Conservation (phyloP, 2,329 filamentous ascomycete genomes). For the Stagonosporopsis rhizophila region DNA sequence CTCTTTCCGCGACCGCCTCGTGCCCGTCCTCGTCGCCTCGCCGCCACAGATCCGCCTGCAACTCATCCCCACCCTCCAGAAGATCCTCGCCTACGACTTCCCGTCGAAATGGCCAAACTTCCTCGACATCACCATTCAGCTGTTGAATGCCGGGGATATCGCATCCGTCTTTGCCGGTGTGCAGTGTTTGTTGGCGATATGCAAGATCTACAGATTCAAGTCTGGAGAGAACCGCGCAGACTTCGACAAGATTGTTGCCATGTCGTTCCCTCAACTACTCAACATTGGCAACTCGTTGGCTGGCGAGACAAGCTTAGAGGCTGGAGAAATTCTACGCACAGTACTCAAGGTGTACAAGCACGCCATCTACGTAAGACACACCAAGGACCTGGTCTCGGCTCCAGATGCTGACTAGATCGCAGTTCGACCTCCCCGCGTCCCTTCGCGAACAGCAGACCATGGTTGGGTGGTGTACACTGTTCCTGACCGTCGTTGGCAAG, state of each 20-base stretch:
- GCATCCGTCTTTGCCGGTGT: conserved; percentile 89
- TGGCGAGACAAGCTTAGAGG: conserved; percentile 89
- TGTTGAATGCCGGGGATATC: conserved; percentile 86
- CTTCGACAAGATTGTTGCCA: conserved; percentile 92
- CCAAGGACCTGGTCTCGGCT: not conserved
- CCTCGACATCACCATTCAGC: conserved; percentile 87
- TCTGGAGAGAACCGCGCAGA: conserved; percentile 80
- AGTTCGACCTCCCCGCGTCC: conserved; percentile 85
- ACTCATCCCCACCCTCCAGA: conserved; percentile 91
- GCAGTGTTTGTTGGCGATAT: conserved; percentile 92
- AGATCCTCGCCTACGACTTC: conserved; percentile 95
- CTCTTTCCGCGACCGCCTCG: conserved; percentile 83
- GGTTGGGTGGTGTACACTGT: conserved; percentile 95
- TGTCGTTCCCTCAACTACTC: conserved; percentile 86
- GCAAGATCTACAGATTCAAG: conserved; percentile 95
- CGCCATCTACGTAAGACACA: conserved; percentile 81
- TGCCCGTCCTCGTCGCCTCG: conserved; percentile 85
- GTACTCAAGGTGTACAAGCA: conserved; percentile 98
- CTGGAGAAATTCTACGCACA: conserved; percentile 94
- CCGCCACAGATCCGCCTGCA: conserved; percentile 85
- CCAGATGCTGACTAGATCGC: conserved; percentile 38
- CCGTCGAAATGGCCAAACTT: conserved; percentile 93
- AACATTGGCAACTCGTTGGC: conserved; percentile 87
- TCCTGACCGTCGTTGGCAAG: conserved; percentile 89
- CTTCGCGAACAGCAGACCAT: conserved; percentile 83